Evolutionary conservation across 164 flowering plant genomes (phyloP).

Genomic region (Aristolochia fimbriata): DNA sequence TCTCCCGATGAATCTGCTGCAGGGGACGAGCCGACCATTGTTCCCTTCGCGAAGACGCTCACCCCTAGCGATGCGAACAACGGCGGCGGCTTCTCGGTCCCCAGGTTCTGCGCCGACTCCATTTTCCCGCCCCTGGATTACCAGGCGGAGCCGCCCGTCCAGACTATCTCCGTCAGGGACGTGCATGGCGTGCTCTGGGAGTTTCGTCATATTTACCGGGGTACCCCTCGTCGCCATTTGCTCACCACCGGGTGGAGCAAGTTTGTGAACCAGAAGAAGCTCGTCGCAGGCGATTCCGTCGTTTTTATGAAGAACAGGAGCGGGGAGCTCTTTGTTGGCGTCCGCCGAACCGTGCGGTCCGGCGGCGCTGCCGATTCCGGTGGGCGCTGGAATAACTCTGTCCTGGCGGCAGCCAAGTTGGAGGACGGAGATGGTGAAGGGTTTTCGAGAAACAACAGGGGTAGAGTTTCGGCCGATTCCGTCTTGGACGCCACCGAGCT

Average conservation of each 20-base stretch:
- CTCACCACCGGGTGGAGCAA: conserved; percentile 89
- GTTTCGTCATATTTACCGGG: conserved; percentile 60
- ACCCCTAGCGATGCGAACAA: conserved; percentile 80
- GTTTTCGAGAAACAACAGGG: conserved; percentile 18
- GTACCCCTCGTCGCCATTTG: conserved; percentile 75
- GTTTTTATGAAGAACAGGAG: conserved; percentile 42
- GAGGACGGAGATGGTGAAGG: conserved; percentile 12
- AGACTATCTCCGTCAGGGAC: conserved; percentile 41
- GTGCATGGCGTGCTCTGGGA: conserved; percentile 43
- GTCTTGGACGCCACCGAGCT: conserved; percentile 23
- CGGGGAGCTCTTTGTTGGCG: conserved; percentile 39
- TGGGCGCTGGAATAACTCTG: conserved; percentile 4
- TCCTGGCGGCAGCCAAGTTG: background rate
- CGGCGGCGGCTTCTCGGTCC: conserved; percentile 90
- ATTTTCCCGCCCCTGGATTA: conserved; percentile 54
- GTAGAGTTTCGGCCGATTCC: conserved; percentile 19
- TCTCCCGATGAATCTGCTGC: background rate
- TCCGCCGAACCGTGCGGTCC: conserved; percentile 30
- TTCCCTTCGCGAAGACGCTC: conserved; percentile 47
- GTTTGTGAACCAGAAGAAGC: conserved; percentile 69
- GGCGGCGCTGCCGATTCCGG: conserved; percentile 4
- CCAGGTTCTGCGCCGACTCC: conserved; percentile 68
- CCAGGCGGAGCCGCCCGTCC: conserved; percentile 59
- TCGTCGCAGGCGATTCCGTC: conserved; percentile 70
- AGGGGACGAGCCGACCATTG: conserved; percentile 10